These are phyloP conservation scores for Aureobasidium leucospermi DNA, from an alignment of 2,329 filamentous ascomycete species.

Conservation along the genomic window DNA sequence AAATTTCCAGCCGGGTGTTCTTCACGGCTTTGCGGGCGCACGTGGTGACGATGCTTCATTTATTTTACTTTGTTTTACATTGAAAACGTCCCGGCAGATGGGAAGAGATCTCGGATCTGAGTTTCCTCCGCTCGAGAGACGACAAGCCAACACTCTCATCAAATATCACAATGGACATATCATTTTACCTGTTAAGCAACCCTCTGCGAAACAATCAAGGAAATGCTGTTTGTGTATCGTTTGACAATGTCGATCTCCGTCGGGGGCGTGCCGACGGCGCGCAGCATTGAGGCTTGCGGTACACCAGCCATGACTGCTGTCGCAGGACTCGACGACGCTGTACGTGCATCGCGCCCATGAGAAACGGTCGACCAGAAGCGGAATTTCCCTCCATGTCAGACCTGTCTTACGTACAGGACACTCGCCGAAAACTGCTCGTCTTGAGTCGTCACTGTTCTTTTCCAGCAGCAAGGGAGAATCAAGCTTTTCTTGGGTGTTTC, in stretches of 20 bases:
- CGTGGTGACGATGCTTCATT: not conserved
- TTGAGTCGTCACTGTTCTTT: not conserved
- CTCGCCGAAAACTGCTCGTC: constrained; percentile 5
- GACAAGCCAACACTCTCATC: not conserved
- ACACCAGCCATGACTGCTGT: constrained; percentile 3
- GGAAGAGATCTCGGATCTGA: constrained; percentile 2
- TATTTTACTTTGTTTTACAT: constrained; percentile 1
- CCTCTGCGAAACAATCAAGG: not conserved
- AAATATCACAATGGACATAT: not conserved
- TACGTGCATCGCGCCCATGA: not conserved
- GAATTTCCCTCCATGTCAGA: not conserved
- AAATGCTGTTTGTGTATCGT: not conserved
- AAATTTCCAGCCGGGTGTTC: not conserved
- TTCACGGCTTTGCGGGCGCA: not conserved
- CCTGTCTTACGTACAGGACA: not conserved
- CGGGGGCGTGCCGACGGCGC: not conserved
- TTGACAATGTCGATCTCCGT: not conserved
- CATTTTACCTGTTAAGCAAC: not conserved
- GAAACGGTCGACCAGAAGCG: not conserved
- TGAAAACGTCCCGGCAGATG: not conserved
- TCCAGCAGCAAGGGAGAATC: not conserved
- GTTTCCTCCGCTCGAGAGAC: not conserved
- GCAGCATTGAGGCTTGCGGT: not conserved
- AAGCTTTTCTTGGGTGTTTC: not conserved
- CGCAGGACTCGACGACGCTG: not conserved